Percentiles rank a stretch among this genome's conserved stretches.
phyloP scores from a whole-genome alignment of 2,329 filamentous ascomycete species.

The Ophiocordyceps camponoti-leonardi region DNA sequence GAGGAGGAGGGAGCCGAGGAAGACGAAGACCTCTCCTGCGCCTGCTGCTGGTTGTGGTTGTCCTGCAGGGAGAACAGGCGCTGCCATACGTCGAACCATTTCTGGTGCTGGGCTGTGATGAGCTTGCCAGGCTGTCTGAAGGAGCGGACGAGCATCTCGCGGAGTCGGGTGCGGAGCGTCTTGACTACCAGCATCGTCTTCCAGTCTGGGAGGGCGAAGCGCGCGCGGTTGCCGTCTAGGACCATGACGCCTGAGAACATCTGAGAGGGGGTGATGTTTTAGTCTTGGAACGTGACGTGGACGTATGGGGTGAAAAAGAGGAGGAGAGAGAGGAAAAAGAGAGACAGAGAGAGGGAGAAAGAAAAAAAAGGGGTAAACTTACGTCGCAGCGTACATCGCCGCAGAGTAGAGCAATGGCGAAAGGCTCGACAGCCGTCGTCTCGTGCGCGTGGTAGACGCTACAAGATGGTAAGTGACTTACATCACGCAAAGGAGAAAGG shows the following conservation, averaged over 20 bases:
- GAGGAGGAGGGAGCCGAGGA: conserved; percentile 2
- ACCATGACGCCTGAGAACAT: conserved; percentile 77
- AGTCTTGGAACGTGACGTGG: no score
- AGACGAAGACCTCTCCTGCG: not conserved
- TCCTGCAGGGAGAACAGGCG: conserved; percentile 36
- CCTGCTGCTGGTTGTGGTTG: not conserved
- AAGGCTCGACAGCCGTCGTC: conserved; percentile 63
- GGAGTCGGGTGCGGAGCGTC: conserved; percentile 52
- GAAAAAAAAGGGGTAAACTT: conserved; percentile 11
- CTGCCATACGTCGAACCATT: conserved; percentile 62
- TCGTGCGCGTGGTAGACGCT: conserved; percentile 75
- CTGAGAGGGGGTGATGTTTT: conserved; percentile 17
- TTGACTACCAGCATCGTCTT: conserved; percentile 84
- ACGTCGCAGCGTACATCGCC: conserved; percentile 80
- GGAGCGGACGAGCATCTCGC: conserved; percentile 54
- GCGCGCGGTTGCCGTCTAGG: conserved; percentile 72
- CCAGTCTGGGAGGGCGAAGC: conserved; percentile 77
- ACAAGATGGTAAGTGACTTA: not conserved
- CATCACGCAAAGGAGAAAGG: not conserved
- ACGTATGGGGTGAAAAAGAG: no score
- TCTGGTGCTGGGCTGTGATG: conserved; percentile 48
- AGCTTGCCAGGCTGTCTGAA: conserved; percentile 52
- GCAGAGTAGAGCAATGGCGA: conserved; percentile 69
- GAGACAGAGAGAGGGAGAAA: not conserved
- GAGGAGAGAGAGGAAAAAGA: not conserved